Conservation (phyloP, 2,329 filamentous ascomycete genomes). For the Fusarium subglutinans region DNA sequence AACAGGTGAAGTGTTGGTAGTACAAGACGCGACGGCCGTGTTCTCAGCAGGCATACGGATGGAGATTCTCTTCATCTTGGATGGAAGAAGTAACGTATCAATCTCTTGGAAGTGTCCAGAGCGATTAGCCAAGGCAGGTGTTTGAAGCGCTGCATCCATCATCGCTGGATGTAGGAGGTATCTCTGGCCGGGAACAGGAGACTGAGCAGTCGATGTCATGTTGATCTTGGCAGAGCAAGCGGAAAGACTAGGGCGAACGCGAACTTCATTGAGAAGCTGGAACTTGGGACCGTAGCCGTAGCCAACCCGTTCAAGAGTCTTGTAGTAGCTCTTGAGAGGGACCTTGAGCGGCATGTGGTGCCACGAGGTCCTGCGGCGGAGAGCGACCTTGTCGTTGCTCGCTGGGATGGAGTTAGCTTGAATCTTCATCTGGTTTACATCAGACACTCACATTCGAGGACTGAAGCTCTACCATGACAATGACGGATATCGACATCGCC, state of each 20-base stretch:
- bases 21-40: conserved; percentile 25
- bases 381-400: not conserved
- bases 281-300: conserved; percentile 40
- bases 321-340: conserved; percentile 39
- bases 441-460: conserved; percentile 20
- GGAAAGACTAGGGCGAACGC: conserved; percentile 33
- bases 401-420: conserved; percentile 3
- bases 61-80: conserved; percentile 36
- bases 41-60: conserved; percentile 36
- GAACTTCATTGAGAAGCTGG: conserved; percentile 36
- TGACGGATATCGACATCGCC: conserved; percentile 39
- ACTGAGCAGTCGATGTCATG: conserved; percentile 25
- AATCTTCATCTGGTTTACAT: not conserved
- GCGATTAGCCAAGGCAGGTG: conserved; percentile 35
- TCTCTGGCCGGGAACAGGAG: conserved; percentile 33
- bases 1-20: conserved; percentile 33
- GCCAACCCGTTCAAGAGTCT: conserved; percentile 34
- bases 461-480: conserved; percentile 30
- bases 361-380: conserved; percentile 30
- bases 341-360: conserved; percentile 35
- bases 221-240: conserved; percentile 36
- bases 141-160: conserved; percentile 40
- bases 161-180: conserved; percentile 38
- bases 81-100: conserved; percentile 32
- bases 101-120: conserved; percentile 38